Evolutionary conservation across 345 rosid genomes (phyloP), one percentile per base, ranked within the genome.

Genomic region (Linum usitatissimum): DNA sequence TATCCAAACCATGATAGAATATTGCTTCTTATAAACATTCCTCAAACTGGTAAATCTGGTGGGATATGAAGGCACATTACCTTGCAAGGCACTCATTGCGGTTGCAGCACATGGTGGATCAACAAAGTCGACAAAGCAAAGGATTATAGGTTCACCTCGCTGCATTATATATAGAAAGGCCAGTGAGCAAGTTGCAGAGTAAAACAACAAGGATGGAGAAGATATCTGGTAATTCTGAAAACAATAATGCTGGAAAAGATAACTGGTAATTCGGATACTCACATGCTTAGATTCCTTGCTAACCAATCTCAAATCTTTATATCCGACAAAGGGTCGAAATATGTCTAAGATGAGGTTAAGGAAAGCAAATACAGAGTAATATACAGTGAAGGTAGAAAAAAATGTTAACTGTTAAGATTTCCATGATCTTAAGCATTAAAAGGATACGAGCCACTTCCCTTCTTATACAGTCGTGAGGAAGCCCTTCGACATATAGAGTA

Each of bases 381-480:
- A 53, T 54, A 6, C 48, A 42, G 14, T 6, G 20, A 58, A 28
- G 23, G 28, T 23, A 1, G 28, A 23, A 14, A 56, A 57, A 31
- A 14, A 18, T 10, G 17, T 10, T 10, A 15, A n/a, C 51, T 66
- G 3, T 21, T 19, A 15, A 31, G 14, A 54, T 49, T 48, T 64
- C 64, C 53, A 54, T 66, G 36, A 18, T 36, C 20, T 6, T 49
- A 61, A n/a, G 3, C 20, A 40, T 53, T 20, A 36, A 67, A 54
- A 87, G 95, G 97, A 90, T 85, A 90, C 90, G 90, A 23, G 95
- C 90, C 63, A 90, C 92, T 79, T 87, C 92, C 65, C 95, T 80
- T 79, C 71, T 82, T 9, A 82, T 77, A 78, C 83, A 78, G 75
- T 84, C 84, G 59, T 88, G 63, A 70, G 97, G 88, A 72, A 90